phyloP scores from a whole-genome alignment of 768 basidiomycete genomes.

The Amanita phalloides region DNA sequence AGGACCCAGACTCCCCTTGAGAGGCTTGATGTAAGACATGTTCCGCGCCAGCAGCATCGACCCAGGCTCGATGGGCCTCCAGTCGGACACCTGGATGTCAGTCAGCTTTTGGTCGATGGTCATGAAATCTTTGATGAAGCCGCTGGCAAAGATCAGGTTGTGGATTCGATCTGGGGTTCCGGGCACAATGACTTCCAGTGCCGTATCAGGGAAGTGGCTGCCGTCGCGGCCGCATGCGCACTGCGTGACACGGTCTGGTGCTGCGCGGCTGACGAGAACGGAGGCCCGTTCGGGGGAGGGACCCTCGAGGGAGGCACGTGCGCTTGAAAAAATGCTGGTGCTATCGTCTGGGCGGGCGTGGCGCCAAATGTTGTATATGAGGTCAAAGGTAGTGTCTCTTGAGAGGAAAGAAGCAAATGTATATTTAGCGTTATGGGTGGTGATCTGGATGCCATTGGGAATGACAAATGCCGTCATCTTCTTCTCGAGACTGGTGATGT shows the following conservation, averaged over 20 bases:
- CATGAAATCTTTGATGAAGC: constrained; percentile 93
- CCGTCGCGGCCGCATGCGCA: constrained; percentile 69
- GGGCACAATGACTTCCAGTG: constrained; percentile 72
- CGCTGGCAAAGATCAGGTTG: constrained; percentile 92
- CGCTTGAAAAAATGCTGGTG: constrained; percentile 24
- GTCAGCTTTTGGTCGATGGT: constrained; percentile 75
- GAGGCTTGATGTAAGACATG: constrained; percentile 94
- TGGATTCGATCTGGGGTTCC: constrained; percentile 93
- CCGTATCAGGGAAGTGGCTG: constrained; percentile 60
- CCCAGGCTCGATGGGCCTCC: constrained; percentile 58
- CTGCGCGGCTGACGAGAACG: constrained; percentile 11
- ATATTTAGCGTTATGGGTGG: constrained; percentile 77
- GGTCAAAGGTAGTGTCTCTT: constrained; percentile 92
- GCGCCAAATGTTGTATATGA: constrained; percentile 93
- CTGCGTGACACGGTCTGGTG: constrained; percentile 41
- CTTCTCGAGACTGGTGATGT: constrained; percentile 84
- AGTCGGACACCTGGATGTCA: constrained; percentile 93
- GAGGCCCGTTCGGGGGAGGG: constrained; percentile 10
- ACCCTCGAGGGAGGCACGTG: constrained; percentile 25
- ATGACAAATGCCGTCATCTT: constrained; percentile 98
- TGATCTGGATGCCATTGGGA: constrained; percentile 89
- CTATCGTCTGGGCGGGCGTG: constrained; percentile 67
- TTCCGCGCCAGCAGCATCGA: constrained; percentile 71
- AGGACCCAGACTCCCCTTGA: constrained; percentile 82
- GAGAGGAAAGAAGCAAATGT: constrained; percentile 96